These are phyloP conservation scores for Infundibulicybe gibba DNA, from an alignment of 768 basidiomycete species.

Conservation along the genomic window DNA sequence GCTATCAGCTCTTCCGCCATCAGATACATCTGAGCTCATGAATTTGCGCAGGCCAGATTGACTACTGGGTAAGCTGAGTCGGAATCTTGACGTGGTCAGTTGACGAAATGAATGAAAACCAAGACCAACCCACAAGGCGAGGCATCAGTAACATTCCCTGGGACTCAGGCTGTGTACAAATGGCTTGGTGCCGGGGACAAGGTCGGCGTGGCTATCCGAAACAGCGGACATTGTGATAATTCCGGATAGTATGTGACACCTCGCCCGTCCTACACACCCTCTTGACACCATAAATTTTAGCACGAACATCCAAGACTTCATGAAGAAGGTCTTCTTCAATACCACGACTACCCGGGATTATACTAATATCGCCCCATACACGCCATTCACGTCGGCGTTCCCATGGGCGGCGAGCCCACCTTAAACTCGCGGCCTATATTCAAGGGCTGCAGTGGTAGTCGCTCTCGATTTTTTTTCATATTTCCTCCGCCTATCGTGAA, in stretches of 20 bases:
- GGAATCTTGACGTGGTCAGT: neutral
- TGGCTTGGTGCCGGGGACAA: slow-evolving; percentile 4
- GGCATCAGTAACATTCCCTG: slow-evolving; percentile 9
- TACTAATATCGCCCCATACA: slow-evolving; percentile 6
- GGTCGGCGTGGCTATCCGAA: slow-evolving; percentile 1
- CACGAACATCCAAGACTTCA: slow-evolving; percentile 9
- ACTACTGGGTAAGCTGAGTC: neutral
- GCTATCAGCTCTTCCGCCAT: neutral
- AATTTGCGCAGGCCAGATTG: neutral
- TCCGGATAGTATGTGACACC: slow-evolving; percentile 8
- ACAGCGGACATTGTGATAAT: neutral
- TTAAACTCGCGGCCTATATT: neutral
- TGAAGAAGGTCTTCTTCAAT: slow-evolving; percentile 12
- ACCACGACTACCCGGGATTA: slow-evolving; percentile 9
- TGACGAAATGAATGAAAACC: no score
- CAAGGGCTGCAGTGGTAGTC: no score
- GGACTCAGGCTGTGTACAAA: slow-evolving; percentile 8
- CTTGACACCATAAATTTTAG: slow-evolving; percentile 1
- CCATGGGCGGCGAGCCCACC: slow-evolving; percentile 3
- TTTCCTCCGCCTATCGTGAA: no score
- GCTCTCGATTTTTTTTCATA: no score
- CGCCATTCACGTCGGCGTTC: slow-evolving; percentile 3
- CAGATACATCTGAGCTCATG: no score
- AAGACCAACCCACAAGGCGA: slow-evolving; percentile 9
- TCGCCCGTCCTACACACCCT: neutral